phyloP scores from a whole-genome alignment of 2,329 filamentous ascomycete genomes.

The Aspergillus transmontanensis region DNA sequence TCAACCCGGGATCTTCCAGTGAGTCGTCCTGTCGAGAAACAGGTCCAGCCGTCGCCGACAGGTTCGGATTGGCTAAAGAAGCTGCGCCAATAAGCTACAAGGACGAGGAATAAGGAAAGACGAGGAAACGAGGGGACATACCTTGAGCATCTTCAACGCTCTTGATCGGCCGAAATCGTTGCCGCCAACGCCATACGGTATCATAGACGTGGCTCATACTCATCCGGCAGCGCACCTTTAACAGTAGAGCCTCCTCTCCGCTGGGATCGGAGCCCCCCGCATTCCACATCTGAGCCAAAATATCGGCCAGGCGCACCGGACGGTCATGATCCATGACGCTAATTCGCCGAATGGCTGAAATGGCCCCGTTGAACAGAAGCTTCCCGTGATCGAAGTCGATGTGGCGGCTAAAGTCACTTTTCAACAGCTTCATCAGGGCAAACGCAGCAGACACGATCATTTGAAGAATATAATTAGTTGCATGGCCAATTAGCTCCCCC shows the following conservation, averaged over 20 bases:
- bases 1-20: slow-evolving; percentile 33
- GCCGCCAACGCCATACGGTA: slow-evolving; percentile 67
- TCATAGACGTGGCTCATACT: slow-evolving; percentile 69
- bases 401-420: slow-evolving; percentile 61
- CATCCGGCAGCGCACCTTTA: slow-evolving; percentile 66
- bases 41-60: slow-evolving; percentile 29
- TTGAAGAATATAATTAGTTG: slow-evolving; percentile 64
- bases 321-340: slow-evolving; percentile 66
- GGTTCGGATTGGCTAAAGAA: slow-evolving; percentile 40
- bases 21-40: slow-evolving; percentile 33
- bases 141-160: slow-evolving; percentile 64
- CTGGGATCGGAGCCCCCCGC: slow-evolving; percentile 37
- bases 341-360: slow-evolving; percentile 60
- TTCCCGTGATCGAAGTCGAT: slow-evolving; percentile 58
- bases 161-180: slow-evolving; percentile 66
- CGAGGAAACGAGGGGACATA: slow-evolving; percentile 45
- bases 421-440: slow-evolving; percentile 64
- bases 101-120: not conserved
- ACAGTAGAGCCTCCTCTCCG: slow-evolving; percentile 51
- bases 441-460: slow-evolving; percentile 67
- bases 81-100: slow-evolving; percentile 27
- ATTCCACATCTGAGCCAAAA: slow-evolving; percentile 67
- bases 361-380: slow-evolving; percentile 59
- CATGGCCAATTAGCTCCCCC: slow-evolving; percentile 54
- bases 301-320: slow-evolving; percentile 63